Evolutionary conservation across 78 protist genomes (phyloP).

Genomic region (Dictyostelium intermedium): DNA sequence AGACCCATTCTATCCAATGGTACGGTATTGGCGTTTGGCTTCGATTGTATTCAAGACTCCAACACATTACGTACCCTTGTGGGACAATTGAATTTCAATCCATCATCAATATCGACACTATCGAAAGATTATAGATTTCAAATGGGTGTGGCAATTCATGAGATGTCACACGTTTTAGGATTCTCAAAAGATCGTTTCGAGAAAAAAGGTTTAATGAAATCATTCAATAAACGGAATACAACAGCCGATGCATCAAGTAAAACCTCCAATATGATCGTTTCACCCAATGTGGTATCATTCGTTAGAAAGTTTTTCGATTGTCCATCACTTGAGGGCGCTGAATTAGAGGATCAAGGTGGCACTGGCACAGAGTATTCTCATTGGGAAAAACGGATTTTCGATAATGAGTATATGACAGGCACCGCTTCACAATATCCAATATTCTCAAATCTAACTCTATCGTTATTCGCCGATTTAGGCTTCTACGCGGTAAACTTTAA

Average conservation of each 20-base stretch:
- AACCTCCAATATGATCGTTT: not conserved
- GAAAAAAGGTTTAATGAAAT: not conserved
- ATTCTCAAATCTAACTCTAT: conserved; percentile 36
- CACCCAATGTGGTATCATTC: conserved; percentile 41
- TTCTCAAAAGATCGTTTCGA: conserved; percentile 15
- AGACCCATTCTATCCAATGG: conserved; percentile 31
- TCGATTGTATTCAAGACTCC: not conserved
- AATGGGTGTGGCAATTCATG: conserved; percentile 65
- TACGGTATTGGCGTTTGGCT: conserved; percentile 61
- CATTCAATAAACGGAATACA: not conserved
- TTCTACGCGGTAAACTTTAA: conserved; percentile 17
- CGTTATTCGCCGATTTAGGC: conserved; percentile 48
- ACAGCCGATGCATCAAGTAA: not conserved
- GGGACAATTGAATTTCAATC: conserved; percentile 81
- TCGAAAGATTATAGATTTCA: not conserved
- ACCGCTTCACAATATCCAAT: conserved; percentile 22
- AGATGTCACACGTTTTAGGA: conserved; percentile 81
- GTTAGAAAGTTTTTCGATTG: conserved; percentile 62
- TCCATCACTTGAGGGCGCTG: conserved; percentile 53
- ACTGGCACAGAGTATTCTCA: conserved; percentile 71
- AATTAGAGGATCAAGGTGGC: conserved; percentile 81
- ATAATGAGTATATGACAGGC: conserved; percentile 80
- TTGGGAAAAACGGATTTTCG: conserved; percentile 76
- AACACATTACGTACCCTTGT: not conserved
- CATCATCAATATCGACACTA: not conserved